A percentile compares a stretch with the other conserved stretches of the same genome.
phyloP scores from a whole-genome alignment of 2,329 filamentous ascomycete species.

The Phialemonium atrogriseum region DNA sequence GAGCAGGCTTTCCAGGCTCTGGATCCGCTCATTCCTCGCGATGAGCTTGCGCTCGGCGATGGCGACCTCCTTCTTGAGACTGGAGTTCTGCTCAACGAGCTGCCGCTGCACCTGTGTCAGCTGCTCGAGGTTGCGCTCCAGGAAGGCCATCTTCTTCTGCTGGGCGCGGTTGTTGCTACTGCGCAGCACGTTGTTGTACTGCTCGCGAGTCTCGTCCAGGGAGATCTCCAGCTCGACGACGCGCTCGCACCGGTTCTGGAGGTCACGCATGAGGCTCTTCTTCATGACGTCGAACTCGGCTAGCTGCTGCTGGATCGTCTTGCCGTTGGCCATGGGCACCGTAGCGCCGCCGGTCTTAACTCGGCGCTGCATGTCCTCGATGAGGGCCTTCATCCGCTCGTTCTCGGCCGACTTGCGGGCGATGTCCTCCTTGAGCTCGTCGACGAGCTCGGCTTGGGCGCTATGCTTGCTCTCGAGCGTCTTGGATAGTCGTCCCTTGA shows the following conservation, averaged over 20 bases:
- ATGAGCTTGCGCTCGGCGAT: conserved; percentile 97
- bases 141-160: conserved; percentile 99
- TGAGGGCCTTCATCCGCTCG: conserved; percentile 66
- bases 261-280: conserved; percentile 97
- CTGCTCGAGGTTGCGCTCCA: conserved; percentile 96
- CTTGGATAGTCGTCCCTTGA: conserved; percentile 71
- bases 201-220: conserved; percentile 91
- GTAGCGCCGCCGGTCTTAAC: conserved; percentile 52
- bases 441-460: conserved; percentile 62
- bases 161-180: conserved; percentile 97
- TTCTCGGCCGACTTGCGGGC: conserved; percentile 74
- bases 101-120: conserved; percentile 95
- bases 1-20: conserved; percentile 82
- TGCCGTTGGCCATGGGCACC: conserved; percentile 65
- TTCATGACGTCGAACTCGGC: conserved; percentile 99
- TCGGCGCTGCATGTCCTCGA: conserved; percentile 71
- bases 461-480: conserved; percentile 70
- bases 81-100: conserved; percentile 94
- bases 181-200: conserved; percentile 97
- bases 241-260: conserved; percentile 96
- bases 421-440: conserved; percentile 70
- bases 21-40: conserved; percentile 92
- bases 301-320: conserved; percentile 95
- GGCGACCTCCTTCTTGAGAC: conserved; percentile 96
- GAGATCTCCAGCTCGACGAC: conserved; percentile 98